These are phyloP conservation scores for Alternaria ethzedia DNA, from an alignment of 2,329 filamentous ascomycete species.

Conservation along the genomic window DNA sequence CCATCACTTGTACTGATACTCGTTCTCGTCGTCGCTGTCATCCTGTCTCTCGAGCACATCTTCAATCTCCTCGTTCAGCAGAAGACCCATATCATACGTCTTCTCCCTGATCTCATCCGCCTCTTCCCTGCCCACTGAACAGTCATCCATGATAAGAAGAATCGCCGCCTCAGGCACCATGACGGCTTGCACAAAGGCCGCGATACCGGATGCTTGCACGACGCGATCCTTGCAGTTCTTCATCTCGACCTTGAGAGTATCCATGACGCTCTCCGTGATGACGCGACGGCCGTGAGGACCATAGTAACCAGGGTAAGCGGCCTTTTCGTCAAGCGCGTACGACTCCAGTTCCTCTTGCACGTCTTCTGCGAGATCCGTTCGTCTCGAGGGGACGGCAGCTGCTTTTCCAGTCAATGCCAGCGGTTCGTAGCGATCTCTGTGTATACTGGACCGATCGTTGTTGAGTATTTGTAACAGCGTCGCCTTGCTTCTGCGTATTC, in stretches of 20 bases:
- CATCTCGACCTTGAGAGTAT: conserved; percentile 34
- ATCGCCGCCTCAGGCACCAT: conserved; percentile 74
- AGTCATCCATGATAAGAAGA: conserved; percentile 64
- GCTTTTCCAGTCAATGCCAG: conserved; percentile 36
- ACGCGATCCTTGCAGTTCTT: conserved; percentile 36
- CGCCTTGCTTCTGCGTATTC: conserved; percentile 64
- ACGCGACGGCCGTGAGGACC: conserved; percentile 73
- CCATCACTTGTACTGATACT: conserved; percentile 14
- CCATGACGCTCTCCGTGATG: conserved; percentile 64
- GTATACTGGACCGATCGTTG: conserved; percentile 40
- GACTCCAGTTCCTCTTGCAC: conserved; percentile 41
- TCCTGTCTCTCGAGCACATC: conserved; percentile 52
- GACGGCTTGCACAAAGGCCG: conserved; percentile 52
- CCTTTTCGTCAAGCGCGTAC: conserved; percentile 24
- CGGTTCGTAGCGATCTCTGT: conserved; percentile 28
- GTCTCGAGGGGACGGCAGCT: conserved; percentile 24
- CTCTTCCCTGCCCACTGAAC: conserved; percentile 51
- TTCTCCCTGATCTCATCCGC: conserved; percentile 67
- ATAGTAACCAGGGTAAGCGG: conserved; percentile 71
- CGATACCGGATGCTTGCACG: conserved; percentile 38
- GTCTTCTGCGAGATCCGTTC: conserved; percentile 54
- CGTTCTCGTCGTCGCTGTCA: conserved; percentile 20
- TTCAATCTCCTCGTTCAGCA: conserved; percentile 70
- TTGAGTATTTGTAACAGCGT: conserved; percentile 67
- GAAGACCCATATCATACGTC: conserved; percentile 70